phyloP scores from a whole-genome alignment of 768 basidiomycete genomes.

The Calocybe gangraenosa region DNA sequence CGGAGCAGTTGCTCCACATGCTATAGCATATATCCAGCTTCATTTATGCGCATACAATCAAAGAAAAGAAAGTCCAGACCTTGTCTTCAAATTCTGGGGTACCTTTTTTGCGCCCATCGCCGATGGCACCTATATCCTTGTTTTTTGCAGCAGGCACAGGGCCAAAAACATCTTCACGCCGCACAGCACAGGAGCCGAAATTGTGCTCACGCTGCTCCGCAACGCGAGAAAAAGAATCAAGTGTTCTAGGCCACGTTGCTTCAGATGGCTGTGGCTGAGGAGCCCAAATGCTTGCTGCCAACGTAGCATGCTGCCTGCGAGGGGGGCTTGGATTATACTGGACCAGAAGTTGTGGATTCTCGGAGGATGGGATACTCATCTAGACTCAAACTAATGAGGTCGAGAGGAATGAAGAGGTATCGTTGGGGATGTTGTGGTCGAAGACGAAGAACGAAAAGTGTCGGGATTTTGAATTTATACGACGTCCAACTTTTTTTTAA shows the following conservation, averaged over 20 bases:
- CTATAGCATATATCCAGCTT: constrained; percentile 26
- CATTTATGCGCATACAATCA: constrained; percentile 6
- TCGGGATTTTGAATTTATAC: no score
- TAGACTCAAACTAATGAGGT: no score
- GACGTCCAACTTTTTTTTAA: no score
- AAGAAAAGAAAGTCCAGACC: constrained; percentile 5
- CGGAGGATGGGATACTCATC: not conserved
- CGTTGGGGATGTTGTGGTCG: no score
- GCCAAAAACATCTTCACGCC: constrained; percentile 66
- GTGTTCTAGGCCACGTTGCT: constrained; percentile 61
- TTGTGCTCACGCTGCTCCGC: constrained; percentile 40
- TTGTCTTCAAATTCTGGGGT: constrained; percentile 43
- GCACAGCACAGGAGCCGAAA: constrained; percentile 23
- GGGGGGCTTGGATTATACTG: constrained; percentile 34
- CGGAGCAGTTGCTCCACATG: constrained; percentile 80
- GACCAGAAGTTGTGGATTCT: constrained; percentile 29
- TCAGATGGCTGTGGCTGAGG: constrained; percentile 72
- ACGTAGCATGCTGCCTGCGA: constrained; percentile 32
- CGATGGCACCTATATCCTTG: constrained; percentile 68
- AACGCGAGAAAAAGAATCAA: constrained; percentile 57
- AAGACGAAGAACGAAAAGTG: no score
- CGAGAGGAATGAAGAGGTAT: no score
- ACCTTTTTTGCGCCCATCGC: constrained; percentile 70
- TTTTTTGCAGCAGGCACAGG: constrained; percentile 33
- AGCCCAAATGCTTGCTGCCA: constrained; percentile 72